phyloP scores from a whole-genome alignment of 305 asterid species.

The Andrographis paniculata region DNA sequence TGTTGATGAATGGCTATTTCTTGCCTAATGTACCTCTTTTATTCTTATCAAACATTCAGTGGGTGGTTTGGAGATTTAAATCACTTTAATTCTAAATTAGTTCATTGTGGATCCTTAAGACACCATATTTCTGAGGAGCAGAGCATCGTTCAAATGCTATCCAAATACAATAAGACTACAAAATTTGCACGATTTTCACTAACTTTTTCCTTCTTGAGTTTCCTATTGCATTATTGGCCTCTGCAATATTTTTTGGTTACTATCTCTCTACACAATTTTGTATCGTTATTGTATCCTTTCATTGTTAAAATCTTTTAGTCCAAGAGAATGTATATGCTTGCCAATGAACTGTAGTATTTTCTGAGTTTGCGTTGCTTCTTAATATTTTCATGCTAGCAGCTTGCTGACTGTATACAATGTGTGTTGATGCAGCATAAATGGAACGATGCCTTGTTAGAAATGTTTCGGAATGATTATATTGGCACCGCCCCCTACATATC shows the following conservation, averaged over 20 bases:
- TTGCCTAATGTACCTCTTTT: too few relatives aligned
- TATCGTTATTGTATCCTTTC: neutral
- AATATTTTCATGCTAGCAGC: slow-evolving; percentile 13
- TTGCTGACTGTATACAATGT: neutral
- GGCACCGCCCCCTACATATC: slow-evolving; percentile 88
- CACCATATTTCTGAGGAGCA: slow-evolving; percentile 1
- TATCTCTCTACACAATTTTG: neutral
- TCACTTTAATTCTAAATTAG: too few relatives aligned
- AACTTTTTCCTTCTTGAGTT: too few relatives aligned
- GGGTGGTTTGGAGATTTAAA: too few relatives aligned
- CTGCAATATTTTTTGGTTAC: neutral
- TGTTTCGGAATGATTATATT: slow-evolving; percentile 93
- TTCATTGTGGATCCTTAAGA: slow-evolving; percentile 5
- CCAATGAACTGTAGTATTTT: neutral
- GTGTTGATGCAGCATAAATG: slow-evolving; percentile 52
- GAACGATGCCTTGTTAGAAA: slow-evolving; percentile 78
- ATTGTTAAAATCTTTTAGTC: neutral
- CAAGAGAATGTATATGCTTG: neutral
- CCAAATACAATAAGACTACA: neutral
- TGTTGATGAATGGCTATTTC: too few relatives aligned
- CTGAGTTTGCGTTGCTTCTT: slow-evolving; percentile 7
- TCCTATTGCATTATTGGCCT: too few relatives aligned
- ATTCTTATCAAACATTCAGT: too few relatives aligned
- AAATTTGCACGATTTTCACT: too few relatives aligned
- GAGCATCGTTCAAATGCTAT: slow-evolving; percentile 1